A percentile compares a stretch with the other conserved stretches of the same genome.
phyloP scores from a whole-genome alignment of 768 basidiomycete species.

The Xerocomellus chrysenteron region DNA sequence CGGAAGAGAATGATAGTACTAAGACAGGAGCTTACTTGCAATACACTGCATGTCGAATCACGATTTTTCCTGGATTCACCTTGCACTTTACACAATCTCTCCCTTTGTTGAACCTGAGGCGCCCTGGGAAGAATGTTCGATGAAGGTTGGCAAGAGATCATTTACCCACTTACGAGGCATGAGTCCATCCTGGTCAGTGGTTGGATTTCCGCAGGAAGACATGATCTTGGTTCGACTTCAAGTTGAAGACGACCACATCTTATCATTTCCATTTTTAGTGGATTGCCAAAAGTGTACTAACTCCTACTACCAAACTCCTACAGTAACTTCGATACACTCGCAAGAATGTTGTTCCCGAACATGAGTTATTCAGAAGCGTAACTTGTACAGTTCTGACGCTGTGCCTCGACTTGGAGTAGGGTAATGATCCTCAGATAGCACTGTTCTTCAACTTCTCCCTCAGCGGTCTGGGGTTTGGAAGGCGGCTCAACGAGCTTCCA shows the following conservation, averaged over 20 bases:
- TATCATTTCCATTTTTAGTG: conserved; percentile 10
- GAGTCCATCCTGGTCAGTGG: conserved; percentile 53
- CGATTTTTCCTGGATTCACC: conserved; percentile 57
- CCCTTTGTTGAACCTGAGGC: conserved; percentile 65
- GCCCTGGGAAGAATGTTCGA: conserved; percentile 41
- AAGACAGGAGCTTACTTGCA: conserved; percentile 60
- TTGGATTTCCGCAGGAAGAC: conserved; percentile 65
- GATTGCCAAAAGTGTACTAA: too few species aligned
- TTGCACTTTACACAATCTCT: conserved; percentile 77
- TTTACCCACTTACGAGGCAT: conserved; percentile 58
- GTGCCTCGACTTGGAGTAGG: neutral
- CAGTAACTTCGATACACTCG: neutral
- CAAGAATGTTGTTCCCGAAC: neutral
- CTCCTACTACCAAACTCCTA: too few species aligned
- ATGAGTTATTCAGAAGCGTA: neutral
- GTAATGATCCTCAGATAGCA: too few species aligned
- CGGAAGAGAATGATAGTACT: conserved; percentile 7
- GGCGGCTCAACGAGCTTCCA: neutral
- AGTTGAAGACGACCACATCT: neutral
- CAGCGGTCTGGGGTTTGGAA: neutral
- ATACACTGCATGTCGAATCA: conserved; percentile 78
- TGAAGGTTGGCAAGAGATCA: neutral
- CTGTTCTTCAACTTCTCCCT: neutral
- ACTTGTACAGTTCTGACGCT: too few species aligned
- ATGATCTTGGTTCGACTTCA: conserved; percentile 14